phyloP scores from a whole-genome alignment of 2,329 filamentous ascomycete genomes.

The Calonectria crousiana region DNA sequence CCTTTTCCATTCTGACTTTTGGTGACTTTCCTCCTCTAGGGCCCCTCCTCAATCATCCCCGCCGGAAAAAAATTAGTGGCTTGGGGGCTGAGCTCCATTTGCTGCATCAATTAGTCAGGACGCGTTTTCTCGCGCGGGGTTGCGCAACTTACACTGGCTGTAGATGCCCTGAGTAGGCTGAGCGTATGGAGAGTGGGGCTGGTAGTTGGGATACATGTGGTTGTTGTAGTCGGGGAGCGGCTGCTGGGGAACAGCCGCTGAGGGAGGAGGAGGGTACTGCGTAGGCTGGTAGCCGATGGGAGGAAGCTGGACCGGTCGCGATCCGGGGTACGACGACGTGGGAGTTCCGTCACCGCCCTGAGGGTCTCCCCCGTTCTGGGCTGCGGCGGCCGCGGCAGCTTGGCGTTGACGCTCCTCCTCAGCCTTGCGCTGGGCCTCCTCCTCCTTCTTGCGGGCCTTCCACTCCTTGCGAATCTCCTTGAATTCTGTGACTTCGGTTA shows the following conservation, averaged over 20 bases:
- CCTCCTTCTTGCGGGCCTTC: constrained; percentile 99
- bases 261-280: constrained; percentile 75
- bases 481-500: constrained; percentile 77
- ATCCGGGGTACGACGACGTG: constrained; percentile 67
- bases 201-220: constrained; percentile 70
- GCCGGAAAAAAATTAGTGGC: constrained; percentile 43
- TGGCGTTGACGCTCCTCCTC: constrained; percentile 84
- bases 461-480: constrained; percentile 99
- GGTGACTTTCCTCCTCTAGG: constrained; percentile 45
- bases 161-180: constrained; percentile 71
- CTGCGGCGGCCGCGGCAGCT: constrained; percentile 64
- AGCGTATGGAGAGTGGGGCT: constrained; percentile 70
- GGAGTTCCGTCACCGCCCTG: constrained; percentile 57
- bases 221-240: constrained; percentile 67
- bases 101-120: constrained; percentile 4
- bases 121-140: background rate
- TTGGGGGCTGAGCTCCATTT: constrained; percentile 50
- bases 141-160: constrained; percentile 64
- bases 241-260: constrained; percentile 64
- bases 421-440: constrained; percentile 89
- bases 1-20: constrained; percentile 44
- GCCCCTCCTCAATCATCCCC: constrained; percentile 31
- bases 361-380: constrained; percentile 64
- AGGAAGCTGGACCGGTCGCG: constrained; percentile 74
- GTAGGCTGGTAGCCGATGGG: constrained; percentile 79